phyloP scores from a whole-genome alignment of 2,329 filamentous ascomycete genomes.

The Periconia macrospinosa region DNA sequence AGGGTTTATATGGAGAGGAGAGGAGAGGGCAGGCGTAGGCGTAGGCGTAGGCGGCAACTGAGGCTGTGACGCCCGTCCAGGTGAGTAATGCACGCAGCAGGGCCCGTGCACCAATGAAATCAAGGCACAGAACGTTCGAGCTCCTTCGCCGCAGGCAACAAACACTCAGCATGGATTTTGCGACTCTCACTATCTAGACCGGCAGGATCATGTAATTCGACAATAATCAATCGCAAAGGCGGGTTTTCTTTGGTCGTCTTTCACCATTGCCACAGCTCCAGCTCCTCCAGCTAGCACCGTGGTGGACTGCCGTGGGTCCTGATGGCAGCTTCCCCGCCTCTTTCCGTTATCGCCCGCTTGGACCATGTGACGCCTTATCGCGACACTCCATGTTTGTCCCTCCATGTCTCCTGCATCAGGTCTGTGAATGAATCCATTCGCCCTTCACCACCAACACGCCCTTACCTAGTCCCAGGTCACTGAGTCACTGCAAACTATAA shows the following conservation, averaged over 20 bases:
- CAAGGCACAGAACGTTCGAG: conserved; percentile 38
- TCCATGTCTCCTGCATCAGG: conserved; percentile 15
- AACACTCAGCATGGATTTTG: neutral
- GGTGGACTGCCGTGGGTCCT: neutral
- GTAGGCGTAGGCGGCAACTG: conserved; percentile 28
- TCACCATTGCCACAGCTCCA: neutral
- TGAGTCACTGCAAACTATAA: no score
- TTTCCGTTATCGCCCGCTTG: conserved; percentile 29
- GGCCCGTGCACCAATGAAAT: conserved; percentile 36
- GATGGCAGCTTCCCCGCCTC: conserved; percentile 20
- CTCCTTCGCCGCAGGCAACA: conserved; percentile 25
- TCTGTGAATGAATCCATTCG: conserved; percentile 3
- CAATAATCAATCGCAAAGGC: no score
- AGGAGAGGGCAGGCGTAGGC: no score
- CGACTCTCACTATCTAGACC: no score
- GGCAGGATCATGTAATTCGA: no score
- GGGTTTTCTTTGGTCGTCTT: neutral
- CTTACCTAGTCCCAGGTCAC: no score
- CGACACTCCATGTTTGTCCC: neutral
- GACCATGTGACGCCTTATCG: conserved; percentile 28
- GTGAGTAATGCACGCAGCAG: conserved; percentile 34
- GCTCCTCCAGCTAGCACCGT: neutral
- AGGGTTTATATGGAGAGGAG: conserved; percentile 35
- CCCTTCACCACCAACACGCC: conserved; percentile 7
- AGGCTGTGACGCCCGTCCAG: conserved; percentile 35